Base-by-base conservation (phyloP, 202 grass and related monocot genomes). In the Musa balbisiana region DNA sequence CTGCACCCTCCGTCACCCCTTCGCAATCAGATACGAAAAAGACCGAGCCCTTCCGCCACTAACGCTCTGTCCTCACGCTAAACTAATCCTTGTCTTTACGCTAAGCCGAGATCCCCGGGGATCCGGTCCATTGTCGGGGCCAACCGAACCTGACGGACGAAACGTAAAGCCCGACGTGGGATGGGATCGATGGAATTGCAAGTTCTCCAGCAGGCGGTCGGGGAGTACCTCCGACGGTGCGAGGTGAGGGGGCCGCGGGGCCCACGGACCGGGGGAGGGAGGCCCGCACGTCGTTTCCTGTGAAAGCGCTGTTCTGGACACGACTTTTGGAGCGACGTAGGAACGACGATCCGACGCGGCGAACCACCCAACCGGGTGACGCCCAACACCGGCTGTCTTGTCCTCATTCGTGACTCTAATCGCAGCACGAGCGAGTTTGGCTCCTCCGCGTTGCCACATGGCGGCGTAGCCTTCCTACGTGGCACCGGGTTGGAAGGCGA, bases 401-500 rank as follows among this genome's bases (percentile, higher is more conserved):
- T 0, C 33, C 20, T 52, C 0, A 1, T 8, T 70, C 49, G 67
- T 1, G 0, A 12, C 67, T 70, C 12, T 8, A 21, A 8, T 51
- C 67, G 65, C 4, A 26, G 2, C 14, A 26, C 5, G 26, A 6
- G 2, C 12, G 6, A 14, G 5, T 17, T 33, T 10, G 10, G 67
- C 10, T 16, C 8, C 10, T 70, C 65, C 53, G 64, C 51, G 52
- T 71, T 23, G 66, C 51, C 77, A 79, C 77, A 33, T 59, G 77
- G 66, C 77, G 43, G 66, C 6, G 3, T 60, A 8, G 12, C 2
- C 22, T 24, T 79, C 77, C 77, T n/a, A 69, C 77, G 77, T 79
- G 77, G 66, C 77, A 29, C 65, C 53, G 66, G 51, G 52, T 73
- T 49, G 55, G 27, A 27, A 55, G 73, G 73, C 55, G 73, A 75